Base-by-base conservation (phyloP, 345 rosid genomes). In the Aethionema arabicum region DNA sequence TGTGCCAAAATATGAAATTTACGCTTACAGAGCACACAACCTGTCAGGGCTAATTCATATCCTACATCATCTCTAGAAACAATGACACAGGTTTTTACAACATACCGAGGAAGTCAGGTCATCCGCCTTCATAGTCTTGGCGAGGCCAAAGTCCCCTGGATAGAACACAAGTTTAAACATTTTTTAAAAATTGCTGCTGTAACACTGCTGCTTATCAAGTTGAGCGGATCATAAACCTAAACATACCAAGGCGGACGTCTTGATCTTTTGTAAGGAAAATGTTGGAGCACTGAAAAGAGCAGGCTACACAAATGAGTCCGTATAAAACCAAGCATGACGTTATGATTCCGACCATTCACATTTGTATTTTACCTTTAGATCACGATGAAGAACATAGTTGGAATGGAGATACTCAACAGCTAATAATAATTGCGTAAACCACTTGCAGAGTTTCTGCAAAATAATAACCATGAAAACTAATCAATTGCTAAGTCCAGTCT, bases 111-210 rank as follows among this genome's bases (percentile, higher is more conserved):
- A 93, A 70, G 97, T 91, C 82, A 93, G 67, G 77, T 93, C 99
- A 69, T 93, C 95, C 11, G 91, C 95, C 75, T 93, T 89, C 69
- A 93, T 51, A 55, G 96, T 93, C 78, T 89, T 93, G 12, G 99
- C 99, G 61, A 93, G 91, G 8, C 99, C 99, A 76, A 93, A 93
- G 77, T 93, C 99, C 73, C 99, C 99, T 89, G 64, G 16, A 80
- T 41, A 60, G 53, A 78, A 57, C 8, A 12, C 38, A 70, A 54
- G 43, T n/a, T 46, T 54, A 29, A 66, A 56, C 30, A 75, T 58
- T 27, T 45, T 16, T 48, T 36, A 39, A 12, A 36, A 43, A 36
- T n/a, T 13, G 59, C 14, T 21, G 29, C 7, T 32, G 56, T 27
- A 52, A 46, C 7, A 10, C 41, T 29, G 35, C 5, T 32, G 72